Conservation (phyloP, 306 rosid species). For the Clitoria ternatea region DNA sequence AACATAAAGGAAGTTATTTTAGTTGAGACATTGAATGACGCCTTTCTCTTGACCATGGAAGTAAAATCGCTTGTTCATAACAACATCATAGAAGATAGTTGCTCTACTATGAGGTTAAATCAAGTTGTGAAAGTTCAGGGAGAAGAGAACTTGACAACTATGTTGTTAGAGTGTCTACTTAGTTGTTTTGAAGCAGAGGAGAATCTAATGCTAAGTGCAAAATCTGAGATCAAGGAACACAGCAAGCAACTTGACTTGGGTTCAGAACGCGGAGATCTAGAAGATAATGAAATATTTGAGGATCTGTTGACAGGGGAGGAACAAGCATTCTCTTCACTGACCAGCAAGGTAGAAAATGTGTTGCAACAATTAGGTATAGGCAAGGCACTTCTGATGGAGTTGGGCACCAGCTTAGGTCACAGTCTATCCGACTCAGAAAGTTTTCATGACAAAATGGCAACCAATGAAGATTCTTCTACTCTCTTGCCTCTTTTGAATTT, state of each 20-base stretch:
- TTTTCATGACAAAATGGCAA: slow-evolving; percentile 8
- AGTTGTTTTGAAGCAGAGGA: slow-evolving; percentile 51
- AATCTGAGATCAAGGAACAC: slow-evolving; percentile 38
- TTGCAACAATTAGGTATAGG: slow-evolving; percentile 47
- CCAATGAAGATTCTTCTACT: slow-evolving; percentile 22
- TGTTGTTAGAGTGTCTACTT: slow-evolving; percentile 31
- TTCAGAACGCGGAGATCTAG: slow-evolving; percentile 44
- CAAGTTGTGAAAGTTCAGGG: slow-evolving; percentile 8
- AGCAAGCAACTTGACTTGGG: slow-evolving; percentile 36
- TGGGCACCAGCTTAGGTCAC: slow-evolving; percentile 38
- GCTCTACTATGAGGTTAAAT: not conserved
- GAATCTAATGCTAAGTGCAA: slow-evolving; percentile 36
- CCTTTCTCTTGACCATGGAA: not conserved
- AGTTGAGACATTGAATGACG: slow-evolving; percentile 40
- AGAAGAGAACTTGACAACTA: slow-evolving; percentile 31
- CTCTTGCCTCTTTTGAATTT: slow-evolving; percentile 32
- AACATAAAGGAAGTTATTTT: slow-evolving; percentile 36
- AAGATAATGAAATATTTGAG: slow-evolving; percentile 36
- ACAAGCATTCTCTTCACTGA: slow-evolving; percentile 34
- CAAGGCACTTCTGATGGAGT: slow-evolving; percentile 32
- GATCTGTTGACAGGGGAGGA: slow-evolving; percentile 43
- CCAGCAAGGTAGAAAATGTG: slow-evolving; percentile 47
- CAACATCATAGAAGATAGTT: not conserved
- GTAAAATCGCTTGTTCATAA: slow-evolving; percentile 25
- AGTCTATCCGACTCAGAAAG: slow-evolving; percentile 1